A percentile compares a stretch with the other conserved stretches of the same genome.
These are phyloP conservation scores for Sphaerobolus stellatus DNA, from an alignment of 1,284 basidiomycete genomes.

Conservation along the genomic window DNA sequence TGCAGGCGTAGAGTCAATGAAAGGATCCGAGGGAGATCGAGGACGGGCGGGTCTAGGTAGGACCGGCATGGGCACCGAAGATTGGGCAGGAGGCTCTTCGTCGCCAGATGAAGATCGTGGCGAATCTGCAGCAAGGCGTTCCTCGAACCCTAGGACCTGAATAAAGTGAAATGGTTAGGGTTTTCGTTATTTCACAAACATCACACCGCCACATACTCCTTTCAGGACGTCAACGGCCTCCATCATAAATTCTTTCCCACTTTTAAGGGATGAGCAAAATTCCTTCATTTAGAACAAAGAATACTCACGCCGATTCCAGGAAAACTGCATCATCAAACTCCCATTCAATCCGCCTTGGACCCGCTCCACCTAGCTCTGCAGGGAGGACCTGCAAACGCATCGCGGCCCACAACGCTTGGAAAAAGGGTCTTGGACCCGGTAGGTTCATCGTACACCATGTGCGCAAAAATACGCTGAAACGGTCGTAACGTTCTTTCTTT, in stretches of 20 bases:
- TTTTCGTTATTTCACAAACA: conserved; percentile 1
- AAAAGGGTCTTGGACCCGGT: conserved; percentile 79
- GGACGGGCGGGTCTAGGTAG: conserved; percentile 56
- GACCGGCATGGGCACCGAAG: conserved; percentile 38
- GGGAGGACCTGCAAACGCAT: conserved; percentile 73
- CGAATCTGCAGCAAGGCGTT: conserved; percentile 36
- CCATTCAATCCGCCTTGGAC: conserved; percentile 65
- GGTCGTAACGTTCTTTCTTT: conserved; percentile 71
- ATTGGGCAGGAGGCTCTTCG: conserved; percentile 33
- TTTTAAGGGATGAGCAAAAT: conserved; percentile 32
- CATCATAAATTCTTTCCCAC: conserved; percentile 81
- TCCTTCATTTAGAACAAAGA: conserved; percentile 11
- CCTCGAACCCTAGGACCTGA: conserved; percentile 22
- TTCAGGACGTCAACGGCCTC: conserved; percentile 79
- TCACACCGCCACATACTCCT: conserved; percentile 55
- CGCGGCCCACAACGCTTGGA: conserved; percentile 72
- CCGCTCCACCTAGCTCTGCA: conserved; percentile 70
- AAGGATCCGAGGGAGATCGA: conserved; percentile 75
- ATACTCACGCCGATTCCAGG: conserved; percentile 76
- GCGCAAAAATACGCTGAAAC: conserved; percentile 65
- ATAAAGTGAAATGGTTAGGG: neutral
- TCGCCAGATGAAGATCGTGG: conserved; percentile 44
- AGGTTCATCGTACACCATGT: conserved; percentile 79
- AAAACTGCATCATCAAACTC: conserved; percentile 82
- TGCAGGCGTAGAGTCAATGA: conserved; percentile 66